Conservation (phyloP, 1,284 basidiomycete genomes). For the Ganoderma lingzhi region DNA sequence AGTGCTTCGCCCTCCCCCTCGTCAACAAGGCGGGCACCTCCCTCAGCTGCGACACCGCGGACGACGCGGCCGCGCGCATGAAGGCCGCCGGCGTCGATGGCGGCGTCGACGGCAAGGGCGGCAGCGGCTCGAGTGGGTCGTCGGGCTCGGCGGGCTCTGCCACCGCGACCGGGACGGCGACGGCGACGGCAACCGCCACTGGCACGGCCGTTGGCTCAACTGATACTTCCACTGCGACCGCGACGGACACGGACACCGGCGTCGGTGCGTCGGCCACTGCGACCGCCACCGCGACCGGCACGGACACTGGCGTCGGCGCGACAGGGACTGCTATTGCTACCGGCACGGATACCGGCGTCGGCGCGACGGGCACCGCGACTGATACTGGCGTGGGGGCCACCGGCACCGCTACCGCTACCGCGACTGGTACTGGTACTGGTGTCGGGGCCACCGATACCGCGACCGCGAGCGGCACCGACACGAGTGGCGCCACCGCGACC, state of each 20-base stretch:
- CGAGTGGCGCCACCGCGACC: background rate
- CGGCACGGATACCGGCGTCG: conserved; percentile 8
- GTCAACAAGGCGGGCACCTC: conserved; percentile 65
- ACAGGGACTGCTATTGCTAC: background rate
- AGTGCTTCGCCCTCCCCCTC: conserved; percentile 65
- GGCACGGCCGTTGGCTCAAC: conserved; percentile 8
- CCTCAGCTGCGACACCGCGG: conserved; percentile 59
- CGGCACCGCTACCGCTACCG: background rate
- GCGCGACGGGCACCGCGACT: background rate
- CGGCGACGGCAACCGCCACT: conserved; percentile 11
- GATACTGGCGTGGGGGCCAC: background rate
- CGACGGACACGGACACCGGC: conserved; percentile 16
- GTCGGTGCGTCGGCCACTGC: background rate
- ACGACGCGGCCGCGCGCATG: conserved; percentile 62
- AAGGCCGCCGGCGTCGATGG: conserved; percentile 57
- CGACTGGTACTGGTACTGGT: conserved; percentile 6
- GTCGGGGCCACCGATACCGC: background rate
- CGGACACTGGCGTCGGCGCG: conserved; percentile 7
- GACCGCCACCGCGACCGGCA: conserved; percentile 7
- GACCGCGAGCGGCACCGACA: background rate
- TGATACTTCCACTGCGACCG: conserved; percentile 10
- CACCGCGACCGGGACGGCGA: conserved; percentile 3
- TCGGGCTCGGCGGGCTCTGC: conserved; percentile 5
- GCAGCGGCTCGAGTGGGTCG: conserved; percentile 4
- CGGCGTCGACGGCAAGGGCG: conserved; percentile 41